Evolutionary conservation across 306 rosid species (phyloP).

Genomic region (Quercus berberidifolia): DNA sequence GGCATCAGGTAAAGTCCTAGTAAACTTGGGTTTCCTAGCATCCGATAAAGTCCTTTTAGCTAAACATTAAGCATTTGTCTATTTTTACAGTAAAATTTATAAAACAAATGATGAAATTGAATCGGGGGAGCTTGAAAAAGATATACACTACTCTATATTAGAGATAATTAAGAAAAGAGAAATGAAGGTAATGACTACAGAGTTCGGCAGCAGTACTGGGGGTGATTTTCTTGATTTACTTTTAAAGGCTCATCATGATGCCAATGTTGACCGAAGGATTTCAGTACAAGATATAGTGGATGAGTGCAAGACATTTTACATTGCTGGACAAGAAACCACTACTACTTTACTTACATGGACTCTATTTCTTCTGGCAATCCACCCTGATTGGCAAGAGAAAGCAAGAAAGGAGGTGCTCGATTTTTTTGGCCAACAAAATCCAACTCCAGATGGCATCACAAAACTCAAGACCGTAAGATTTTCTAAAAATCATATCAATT

Average conservation of each 20-base stretch:
- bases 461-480: conserved; percentile 11
- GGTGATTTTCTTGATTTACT: conserved; percentile 24
- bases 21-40: too few relatives aligned
- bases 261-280: neutral
- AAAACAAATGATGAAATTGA: too few relatives aligned
- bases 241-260: conserved; percentile 25
- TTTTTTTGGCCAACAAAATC: too few relatives aligned
- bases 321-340: conserved; percentile 25
- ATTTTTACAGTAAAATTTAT: too few relatives aligned
- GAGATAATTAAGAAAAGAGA: conserved; percentile 19
- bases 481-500: neutral
- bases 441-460: too few relatives aligned
- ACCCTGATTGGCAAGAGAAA: too few relatives aligned
- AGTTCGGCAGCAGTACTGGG: conserved; percentile 10
- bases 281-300: conserved; percentile 18
- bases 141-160: neutral
- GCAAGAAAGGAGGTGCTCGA: too few relatives aligned
- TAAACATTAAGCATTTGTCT: neutral
- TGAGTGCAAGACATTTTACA: neutral
- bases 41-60: too few relatives aligned
- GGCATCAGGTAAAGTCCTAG: conserved; percentile 11
- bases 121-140: neutral
- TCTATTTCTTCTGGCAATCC: too few relatives aligned
- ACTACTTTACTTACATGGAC: too few relatives aligned
- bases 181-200: conserved; percentile 2